Evolutionary conservation across 2,329 filamentous ascomycete genomes (phyloP).

Genomic region (Biscogniauxia mediterranea): DNA sequence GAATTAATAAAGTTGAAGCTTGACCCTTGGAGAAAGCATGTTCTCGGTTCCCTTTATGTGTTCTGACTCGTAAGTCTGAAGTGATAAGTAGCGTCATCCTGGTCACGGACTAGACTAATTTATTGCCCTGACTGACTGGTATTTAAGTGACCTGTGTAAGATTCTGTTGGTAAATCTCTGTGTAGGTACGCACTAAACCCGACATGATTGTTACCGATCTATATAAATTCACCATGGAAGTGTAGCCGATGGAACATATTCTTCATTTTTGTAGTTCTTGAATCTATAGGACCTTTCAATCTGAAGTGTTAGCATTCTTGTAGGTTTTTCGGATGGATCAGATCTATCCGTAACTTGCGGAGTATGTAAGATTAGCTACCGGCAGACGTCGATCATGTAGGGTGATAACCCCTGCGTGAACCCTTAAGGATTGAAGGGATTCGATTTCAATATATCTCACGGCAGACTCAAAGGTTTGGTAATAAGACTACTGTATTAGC

Average conservation of each 20-base stretch:
- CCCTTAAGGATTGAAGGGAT: neutral
- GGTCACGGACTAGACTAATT: neutral
- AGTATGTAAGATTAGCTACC: neutral
- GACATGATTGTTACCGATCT: no score
- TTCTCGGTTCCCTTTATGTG: neutral
- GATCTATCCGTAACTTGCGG: neutral
- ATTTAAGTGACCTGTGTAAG: no score
- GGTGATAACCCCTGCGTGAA: neutral
- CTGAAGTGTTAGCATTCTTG: no score
- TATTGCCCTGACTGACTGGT: no score
- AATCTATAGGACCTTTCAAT: no score
- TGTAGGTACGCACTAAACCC: no score
- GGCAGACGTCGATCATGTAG: neutral
- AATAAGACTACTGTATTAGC: neutral
- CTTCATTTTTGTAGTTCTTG: no score
- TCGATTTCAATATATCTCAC: neutral
- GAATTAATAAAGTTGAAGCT: neutral
- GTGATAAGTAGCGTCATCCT: neutral
- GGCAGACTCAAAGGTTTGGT: conserved; percentile 1
- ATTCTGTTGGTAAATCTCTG: no score
- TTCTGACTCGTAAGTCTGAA: neutral
- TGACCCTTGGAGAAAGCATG: neutral
- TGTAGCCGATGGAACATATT: no score
- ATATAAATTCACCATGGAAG: no score
- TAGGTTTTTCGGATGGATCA: neutral